These are phyloP conservation scores for Ettlia oleoabundans DNA, from an alignment of 139 green algal genomes.

Conservation along the genomic window DNA sequence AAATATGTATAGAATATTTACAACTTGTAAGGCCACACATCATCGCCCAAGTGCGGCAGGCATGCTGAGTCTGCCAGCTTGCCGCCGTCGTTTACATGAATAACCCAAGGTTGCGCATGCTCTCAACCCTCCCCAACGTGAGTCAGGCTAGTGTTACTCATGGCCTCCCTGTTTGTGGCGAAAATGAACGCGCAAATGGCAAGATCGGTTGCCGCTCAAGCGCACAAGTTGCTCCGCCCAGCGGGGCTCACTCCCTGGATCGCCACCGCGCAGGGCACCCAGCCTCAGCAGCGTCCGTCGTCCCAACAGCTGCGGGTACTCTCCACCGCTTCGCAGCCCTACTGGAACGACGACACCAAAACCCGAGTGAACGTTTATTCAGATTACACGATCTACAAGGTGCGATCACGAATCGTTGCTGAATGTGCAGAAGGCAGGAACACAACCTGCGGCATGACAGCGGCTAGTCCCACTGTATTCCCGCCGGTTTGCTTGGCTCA, in stretches of 20 bases:
- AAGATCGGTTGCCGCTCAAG: not conserved
- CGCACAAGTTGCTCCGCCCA: not conserved
- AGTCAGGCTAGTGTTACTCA: too few species aligned
- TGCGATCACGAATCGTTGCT: too few species aligned
- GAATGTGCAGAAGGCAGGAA: too few species aligned
- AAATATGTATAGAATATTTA: not conserved
- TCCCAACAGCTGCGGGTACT: not conserved
- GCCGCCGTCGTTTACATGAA: too few species aligned
- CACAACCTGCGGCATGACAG: not conserved
- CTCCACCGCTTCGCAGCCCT: conserved; percentile 13
- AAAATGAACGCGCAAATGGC: not conserved
- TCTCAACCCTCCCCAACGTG: too few species aligned
- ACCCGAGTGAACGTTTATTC: conserved; percentile 10
- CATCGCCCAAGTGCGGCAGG: too few species aligned
- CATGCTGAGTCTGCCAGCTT: too few species aligned
- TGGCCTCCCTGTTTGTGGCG: too few species aligned
- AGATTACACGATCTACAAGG: conserved; percentile 51
- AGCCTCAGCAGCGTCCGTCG: not conserved
- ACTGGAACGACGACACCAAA: conserved; percentile 5
- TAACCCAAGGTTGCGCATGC: too few species aligned
- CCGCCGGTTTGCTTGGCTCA: not conserved
- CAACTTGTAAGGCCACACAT: too few species aligned
- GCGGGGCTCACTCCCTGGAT: conserved; percentile 2
- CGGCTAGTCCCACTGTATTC: not conserved
- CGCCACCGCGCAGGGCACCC: not conserved